Conservation (phyloP, 345 rosid genomes). For the Turnera subulata region DNA sequence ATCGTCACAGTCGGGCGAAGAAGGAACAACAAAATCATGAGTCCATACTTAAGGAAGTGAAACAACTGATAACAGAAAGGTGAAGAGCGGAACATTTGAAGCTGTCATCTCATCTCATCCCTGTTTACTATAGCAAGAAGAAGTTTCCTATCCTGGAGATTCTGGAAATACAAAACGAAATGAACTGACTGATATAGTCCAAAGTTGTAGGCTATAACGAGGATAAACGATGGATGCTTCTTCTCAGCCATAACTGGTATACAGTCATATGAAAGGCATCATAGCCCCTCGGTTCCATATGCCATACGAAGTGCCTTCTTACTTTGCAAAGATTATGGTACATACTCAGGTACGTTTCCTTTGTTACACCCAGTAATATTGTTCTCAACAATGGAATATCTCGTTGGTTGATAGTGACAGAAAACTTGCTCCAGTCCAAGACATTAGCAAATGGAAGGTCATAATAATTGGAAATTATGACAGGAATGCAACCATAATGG, state of each 20-base stretch:
- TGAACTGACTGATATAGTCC: neutral
- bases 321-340: slow-evolving; percentile 30
- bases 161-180: no score
- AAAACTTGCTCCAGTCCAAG: slow-evolving; percentile 44
- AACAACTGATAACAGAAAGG: no score
- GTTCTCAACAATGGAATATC: slow-evolving; percentile 28
- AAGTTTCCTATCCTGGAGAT: no score
- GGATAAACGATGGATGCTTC: slow-evolving; percentile 21
- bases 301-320: slow-evolving; percentile 42
- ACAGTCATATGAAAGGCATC: slow-evolving; percentile 49
- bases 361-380: slow-evolving; percentile 22
- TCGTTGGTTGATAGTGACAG: slow-evolving; percentile 28
- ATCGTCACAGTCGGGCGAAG: no score
- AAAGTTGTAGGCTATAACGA: neutral
- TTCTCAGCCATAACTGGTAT: slow-evolving; percentile 43
- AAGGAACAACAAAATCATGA: no score
- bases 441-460: slow-evolving; percentile 44
- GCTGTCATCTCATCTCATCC: no score
- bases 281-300: slow-evolving; percentile 27
- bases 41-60: no score
- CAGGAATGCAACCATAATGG: slow-evolving; percentile 39
- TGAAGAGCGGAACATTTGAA: no score
- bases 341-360: slow-evolving; percentile 22
- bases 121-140: no score
- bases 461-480: slow-evolving; percentile 38